Conservation (phyloP, 2,329 filamentous ascomycete species). For the Xylariaceae sp. region DNA sequence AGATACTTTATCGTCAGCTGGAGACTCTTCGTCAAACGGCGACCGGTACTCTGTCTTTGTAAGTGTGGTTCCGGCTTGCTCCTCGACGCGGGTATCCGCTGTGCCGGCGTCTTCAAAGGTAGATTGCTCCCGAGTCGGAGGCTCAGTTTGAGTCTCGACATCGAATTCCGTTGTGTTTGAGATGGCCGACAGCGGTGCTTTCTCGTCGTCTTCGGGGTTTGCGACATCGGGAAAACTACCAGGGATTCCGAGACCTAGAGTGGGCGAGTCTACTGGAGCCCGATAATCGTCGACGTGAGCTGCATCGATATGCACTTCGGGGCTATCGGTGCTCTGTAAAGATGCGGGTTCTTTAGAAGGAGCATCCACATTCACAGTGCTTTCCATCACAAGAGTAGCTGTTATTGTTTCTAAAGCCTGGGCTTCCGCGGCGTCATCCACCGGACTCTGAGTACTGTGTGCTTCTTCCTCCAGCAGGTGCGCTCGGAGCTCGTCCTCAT, state of each 20-base stretch:
- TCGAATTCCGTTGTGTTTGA: conserved; percentile 70
- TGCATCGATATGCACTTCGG: conserved; percentile 10
- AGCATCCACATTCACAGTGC: conserved; percentile 12
- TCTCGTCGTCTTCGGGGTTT: conserved; percentile 40
- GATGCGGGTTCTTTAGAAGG: conserved; percentile 17
- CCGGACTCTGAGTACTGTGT: background rate
- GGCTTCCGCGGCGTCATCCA: conserved; percentile 6
- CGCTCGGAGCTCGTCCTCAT: conserved; percentile 18
- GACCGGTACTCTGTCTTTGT: conserved; percentile 47
- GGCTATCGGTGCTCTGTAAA: conserved; percentile 14
- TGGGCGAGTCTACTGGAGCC: conserved; percentile 57
- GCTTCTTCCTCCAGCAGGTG: conserved; percentile 8
- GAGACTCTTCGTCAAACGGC: conserved; percentile 47
- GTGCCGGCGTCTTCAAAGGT: conserved; percentile 18
- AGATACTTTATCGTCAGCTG: conserved; percentile 37
- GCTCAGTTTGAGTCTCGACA: conserved; percentile 64
- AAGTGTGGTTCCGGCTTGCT: no score
- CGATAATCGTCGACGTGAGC: background rate
- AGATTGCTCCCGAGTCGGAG: conserved; percentile 37
- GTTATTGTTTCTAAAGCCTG: conserved; percentile 5
- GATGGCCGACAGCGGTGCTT: conserved; percentile 55
- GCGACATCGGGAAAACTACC: conserved; percentile 54
- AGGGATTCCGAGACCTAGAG: conserved; percentile 64
- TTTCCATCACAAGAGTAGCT: conserved; percentile 12
- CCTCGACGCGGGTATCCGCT: conserved; percentile 13